A percentile compares a stretch with the other conserved stretches of the same genome.
These are phyloP conservation scores for Spizellomyces punctatus DNA, from an alignment of 192 early-diverging fungal species.

Conservation along the genomic window DNA sequence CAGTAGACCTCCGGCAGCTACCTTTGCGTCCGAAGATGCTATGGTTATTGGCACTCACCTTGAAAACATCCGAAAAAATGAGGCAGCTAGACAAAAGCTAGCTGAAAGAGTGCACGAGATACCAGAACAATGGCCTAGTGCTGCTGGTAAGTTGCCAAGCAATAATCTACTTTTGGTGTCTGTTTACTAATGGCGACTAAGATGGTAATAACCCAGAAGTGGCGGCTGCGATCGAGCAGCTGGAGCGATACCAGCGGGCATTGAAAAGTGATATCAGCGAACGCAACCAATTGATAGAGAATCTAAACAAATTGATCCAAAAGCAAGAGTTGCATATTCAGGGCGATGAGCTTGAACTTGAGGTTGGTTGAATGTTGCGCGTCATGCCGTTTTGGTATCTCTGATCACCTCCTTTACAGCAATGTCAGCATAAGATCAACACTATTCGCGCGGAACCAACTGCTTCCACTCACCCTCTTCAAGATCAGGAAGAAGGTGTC, in stretches of 20 bases:
- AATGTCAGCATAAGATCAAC: too few relatives aligned
- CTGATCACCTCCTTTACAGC: too few relatives aligned
- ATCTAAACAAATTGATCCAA: constrained; percentile 29
- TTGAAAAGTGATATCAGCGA: constrained; percentile 19
- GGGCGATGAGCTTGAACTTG: too few relatives aligned
- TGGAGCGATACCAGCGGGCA: constrained; percentile 15
- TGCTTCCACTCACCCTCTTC: too few relatives aligned
- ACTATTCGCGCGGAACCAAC: too few relatives aligned
- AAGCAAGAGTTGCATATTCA: neutral
- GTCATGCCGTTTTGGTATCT: too few relatives aligned
- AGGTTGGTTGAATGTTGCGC: too few relatives aligned
- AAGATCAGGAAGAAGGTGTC: too few relatives aligned
- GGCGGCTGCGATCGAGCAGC: constrained; percentile 1
- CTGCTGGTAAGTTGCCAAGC: neutral
- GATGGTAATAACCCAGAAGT: neutral
- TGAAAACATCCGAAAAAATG: constrained; percentile 19
- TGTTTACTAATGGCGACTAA: neutral
- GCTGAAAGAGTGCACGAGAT: constrained; percentile 16
- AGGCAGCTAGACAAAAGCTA: constrained; percentile 28
- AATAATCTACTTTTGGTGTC: neutral
- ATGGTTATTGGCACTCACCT: too few relatives aligned
- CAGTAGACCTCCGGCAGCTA: constrained; percentile 4
- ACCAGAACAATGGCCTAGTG: neutral
- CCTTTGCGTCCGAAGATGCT: too few relatives aligned
- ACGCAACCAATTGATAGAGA: constrained; percentile 21